Percentiles rank a stretch among this genome's conserved stretches.
Evolutionary conservation across 192 early-diverging fungal genomes (phyloP).

Genomic region (Chytriomyces sp.): DNA sequence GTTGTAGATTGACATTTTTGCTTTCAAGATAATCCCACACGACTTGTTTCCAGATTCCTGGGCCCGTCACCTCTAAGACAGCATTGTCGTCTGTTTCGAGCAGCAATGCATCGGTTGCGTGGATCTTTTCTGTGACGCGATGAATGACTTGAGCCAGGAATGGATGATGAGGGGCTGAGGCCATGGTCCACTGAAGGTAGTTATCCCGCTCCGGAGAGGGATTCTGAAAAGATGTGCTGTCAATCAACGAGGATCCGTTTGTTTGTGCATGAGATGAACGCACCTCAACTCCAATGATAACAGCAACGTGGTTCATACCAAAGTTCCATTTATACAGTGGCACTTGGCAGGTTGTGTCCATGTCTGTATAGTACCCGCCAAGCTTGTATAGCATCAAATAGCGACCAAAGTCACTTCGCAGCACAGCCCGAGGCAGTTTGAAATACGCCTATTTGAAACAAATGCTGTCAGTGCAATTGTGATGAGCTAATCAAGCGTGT

Average conservation of each 20-base stretch:
- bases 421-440: conserved; percentile 21
- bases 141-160: conserved; percentile 25
- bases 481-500: not conserved
- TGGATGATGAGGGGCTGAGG: conserved; percentile 38
- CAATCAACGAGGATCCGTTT: not conserved
- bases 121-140: conserved; percentile 26
- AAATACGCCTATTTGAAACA: conserved; percentile 20
- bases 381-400: conserved; percentile 41
- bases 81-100: conserved; percentile 8
- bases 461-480: not conserved
- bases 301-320: not conserved
- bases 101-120: conserved; percentile 1
- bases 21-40: conserved; percentile 25
- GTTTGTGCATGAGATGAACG: not conserved
- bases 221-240: conserved; percentile 3
- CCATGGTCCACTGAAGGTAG: conserved; percentile 41
- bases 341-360: conserved; percentile 36
- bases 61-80: conserved; percentile 24
- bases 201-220: conserved; percentile 5
- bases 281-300: conserved; percentile 39
- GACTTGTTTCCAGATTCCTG: conserved; percentile 23
- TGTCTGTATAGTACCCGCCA: conserved; percentile 44
- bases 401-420: conserved; percentile 33
- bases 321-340: conserved; percentile 40
- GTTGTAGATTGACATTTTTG: not conserved